These are phyloP conservation scores for Nyctanthes arbortristis DNA, from an alignment of 257 asterid genomes.

Conservation along the genomic window DNA sequence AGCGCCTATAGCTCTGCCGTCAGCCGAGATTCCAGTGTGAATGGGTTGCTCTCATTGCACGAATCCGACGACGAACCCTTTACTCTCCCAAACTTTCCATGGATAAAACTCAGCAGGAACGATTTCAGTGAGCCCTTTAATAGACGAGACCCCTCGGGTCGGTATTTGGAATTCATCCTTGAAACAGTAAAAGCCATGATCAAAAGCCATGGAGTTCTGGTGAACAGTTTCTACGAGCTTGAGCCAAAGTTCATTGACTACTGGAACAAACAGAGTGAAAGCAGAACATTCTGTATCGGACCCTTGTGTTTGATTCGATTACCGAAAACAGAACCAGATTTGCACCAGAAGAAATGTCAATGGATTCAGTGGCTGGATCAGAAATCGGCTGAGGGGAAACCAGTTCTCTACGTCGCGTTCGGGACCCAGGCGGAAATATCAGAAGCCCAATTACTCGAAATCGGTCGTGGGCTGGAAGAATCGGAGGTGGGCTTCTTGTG, in stretches of 20 bases:
- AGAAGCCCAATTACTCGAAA: slow-evolving; percentile 31
- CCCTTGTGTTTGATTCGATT: slow-evolving; percentile 55
- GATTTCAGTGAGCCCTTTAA: slow-evolving; percentile 42
- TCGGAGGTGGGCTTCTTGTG: slow-evolving; percentile 47
- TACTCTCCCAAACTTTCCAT: slow-evolving; percentile 38
- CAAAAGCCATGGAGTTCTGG: slow-evolving; percentile 51
- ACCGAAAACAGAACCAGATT: neutral
- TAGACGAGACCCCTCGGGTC: slow-evolving; percentile 34
- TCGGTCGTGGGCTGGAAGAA: slow-evolving; percentile 42
- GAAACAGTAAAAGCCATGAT: neutral
- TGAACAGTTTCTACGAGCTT: slow-evolving; percentile 60
- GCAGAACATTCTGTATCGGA: slow-evolving; percentile 46
- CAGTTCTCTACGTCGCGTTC: slow-evolving; percentile 57
- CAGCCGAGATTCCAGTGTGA: fast-evolving
- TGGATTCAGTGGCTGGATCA: slow-evolving; percentile 72
- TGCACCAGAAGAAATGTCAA: slow-evolving; percentile 3
- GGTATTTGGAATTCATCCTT: slow-evolving; percentile 28
- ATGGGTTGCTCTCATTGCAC: slow-evolving; percentile 22
- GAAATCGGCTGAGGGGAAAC: slow-evolving; percentile 24
- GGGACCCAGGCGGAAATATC: slow-evolving; percentile 53
- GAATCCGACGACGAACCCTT: slow-evolving; percentile 47
- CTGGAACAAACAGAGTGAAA: neutral
- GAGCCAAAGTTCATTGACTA: slow-evolving; percentile 43
- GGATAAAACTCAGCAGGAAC: slow-evolving; percentile 51
- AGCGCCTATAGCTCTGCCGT: slow-evolving; percentile 26